Evolutionary conservation across 108 stramenopile species (phyloP), one percentile per base, ranked within the genome.

Genomic region (Pelagomonas calceolata): DNA sequence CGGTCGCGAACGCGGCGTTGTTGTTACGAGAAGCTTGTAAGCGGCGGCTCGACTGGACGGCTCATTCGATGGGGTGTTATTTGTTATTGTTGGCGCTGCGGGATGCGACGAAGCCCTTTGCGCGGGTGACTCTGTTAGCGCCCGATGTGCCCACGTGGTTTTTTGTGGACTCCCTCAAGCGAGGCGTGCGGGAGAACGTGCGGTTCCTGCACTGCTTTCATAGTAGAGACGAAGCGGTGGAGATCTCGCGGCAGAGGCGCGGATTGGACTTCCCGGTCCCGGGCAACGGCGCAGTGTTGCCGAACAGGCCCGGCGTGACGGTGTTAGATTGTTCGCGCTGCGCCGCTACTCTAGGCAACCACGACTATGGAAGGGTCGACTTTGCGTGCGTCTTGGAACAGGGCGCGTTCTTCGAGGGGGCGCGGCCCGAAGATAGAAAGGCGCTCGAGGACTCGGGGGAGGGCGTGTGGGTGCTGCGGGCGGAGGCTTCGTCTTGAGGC

Each of bases 21-120:
- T 3, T 29, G 63, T 29, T 51, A 30, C 34, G 51, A 12, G 46
- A 44, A 15, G 37, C 44, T 14, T n/a, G n/a, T n/a, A n/a, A n/a
- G n/a, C n/a, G n/a, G n/a, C 34, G 34, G 4, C 29, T 78, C 29
- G 65, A 7, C 33, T 78, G 77, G 77, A 78, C 67, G 34, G 71
- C 75, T 1, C 77, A 78, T 70, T 76, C 75, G 33, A 78, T 78
- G 77, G 77, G 77, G 14, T 76, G 75, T 75, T 78, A 78, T 35
- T 36, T 78, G 69, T 66, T 78, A 36, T 75, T 78, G 17, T 73
- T 72, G 71, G 44, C 72, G 0, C 44, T 78, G 29, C 71, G 76
- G 44, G 10, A 16, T 3, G 51, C 51, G 51, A 60, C 51, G 51
- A 30, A 68, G 5, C 32, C 76, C 30, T 78, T 78, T 33, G 18